Conservation (phyloP, 352 stramenopile genomes). For the Phytopythium sindhum region DNA sequence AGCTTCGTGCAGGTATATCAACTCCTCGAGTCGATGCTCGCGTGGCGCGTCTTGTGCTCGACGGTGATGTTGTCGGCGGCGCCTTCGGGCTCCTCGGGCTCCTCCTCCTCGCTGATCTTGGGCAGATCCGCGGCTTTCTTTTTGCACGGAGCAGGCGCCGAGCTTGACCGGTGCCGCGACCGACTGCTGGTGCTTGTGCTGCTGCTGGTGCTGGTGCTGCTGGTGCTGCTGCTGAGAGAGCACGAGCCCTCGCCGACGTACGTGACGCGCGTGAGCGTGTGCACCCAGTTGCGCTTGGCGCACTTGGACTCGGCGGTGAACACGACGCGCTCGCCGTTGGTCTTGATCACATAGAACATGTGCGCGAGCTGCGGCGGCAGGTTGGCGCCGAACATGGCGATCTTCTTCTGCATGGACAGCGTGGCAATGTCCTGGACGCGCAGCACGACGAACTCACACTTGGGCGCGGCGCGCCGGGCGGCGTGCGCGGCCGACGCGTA, state of each 20-base stretch:
- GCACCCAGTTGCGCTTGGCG: slow-evolving; percentile 55
- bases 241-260: slow-evolving; percentile 43
- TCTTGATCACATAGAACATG: slow-evolving; percentile 71
- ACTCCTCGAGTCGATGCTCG: slow-evolving; percentile 2
- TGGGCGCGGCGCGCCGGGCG: slow-evolving; percentile 38
- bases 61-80: neutral
- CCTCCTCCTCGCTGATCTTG: slow-evolving; percentile 10
- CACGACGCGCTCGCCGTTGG: slow-evolving; percentile 61
- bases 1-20: neutral
- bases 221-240: slow-evolving; percentile 1
- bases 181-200: slow-evolving; percentile 1
- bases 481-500: slow-evolving; percentile 51
- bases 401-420: slow-evolving; percentile 58
- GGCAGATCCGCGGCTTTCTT: neutral
- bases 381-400: slow-evolving; percentile 52
- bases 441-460: slow-evolving; percentile 46
- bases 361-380: slow-evolving; percentile 41
- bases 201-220: neutral
- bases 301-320: slow-evolving; percentile 41
- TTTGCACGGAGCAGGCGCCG: neutral
- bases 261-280: slow-evolving; percentile 41
- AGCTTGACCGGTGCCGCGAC: neutral
- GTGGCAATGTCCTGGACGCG: slow-evolving; percentile 56
- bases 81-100: neutral
- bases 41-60: neutral